Evolutionary conservation across 1,139 yeast species (phyloP), one percentile per base, ranked within the genome.

Genomic region (Scheffersomyces titani): DNA sequence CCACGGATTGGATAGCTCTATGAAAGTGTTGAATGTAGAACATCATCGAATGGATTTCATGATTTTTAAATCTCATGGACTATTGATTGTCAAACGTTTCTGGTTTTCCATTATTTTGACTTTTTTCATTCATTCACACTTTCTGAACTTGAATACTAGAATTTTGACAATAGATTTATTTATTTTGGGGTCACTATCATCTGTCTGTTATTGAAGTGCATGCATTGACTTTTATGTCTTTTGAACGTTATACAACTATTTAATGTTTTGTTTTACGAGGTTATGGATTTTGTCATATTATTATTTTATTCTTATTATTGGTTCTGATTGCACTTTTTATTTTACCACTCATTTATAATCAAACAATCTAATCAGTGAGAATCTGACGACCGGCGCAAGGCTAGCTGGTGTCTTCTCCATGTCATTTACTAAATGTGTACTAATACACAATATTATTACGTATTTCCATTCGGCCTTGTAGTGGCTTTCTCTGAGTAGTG

Each of bases 241-340:
- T 30, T 30, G 40, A 30, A 30, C 40, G 19, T 46, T 46, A 16
- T 46, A 20, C 49, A 46, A 22, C 22, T 46, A 22, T 22, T 46
- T 46, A 46, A 46, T 46, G 49, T 46, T 46, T 46, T 46, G 49
- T 46, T 46, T 46, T 46, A 46, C 49, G 49, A 46, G 22, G 49
- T 20, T 20, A 19, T 19, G 20, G 49, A 22, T 46, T 46, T 46
- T 46, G 49, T 46, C 49, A 46, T n/a, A n/a, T 46, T 46, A 19
- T 19, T 46, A 46, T 46, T 46, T 46, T 16, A 30, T 30, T 30
- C 40, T 30, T 30, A 30, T 30, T 30, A 30, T 30, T 46, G 49
- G 49, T 46, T 19, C 49, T 46, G 16, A 22, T 46, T 46, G 49
- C 19, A 46, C 22, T 46, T 46, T 46, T 19, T n/a, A 19, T 46